Base-by-base conservation (phyloP, 228 moss, liverwort and hornwort species). In the Sphagnum fallax region DNA sequence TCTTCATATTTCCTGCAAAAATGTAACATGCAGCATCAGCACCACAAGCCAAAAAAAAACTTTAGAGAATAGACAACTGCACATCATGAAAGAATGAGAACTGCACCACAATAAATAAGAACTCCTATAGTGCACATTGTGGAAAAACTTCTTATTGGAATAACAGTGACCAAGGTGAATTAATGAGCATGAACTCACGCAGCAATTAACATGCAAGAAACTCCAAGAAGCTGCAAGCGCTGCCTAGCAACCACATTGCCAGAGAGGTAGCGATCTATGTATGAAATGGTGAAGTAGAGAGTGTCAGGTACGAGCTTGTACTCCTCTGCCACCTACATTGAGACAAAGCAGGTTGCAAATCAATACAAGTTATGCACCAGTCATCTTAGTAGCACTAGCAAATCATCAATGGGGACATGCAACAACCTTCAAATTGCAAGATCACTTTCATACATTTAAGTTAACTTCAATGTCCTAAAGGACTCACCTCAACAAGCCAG, bases 231-330 rank as follows among this genome's bases (percentile, higher is more conserved):
- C 76, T 85, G 85, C 59, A 85, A 63, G 48, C 85, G 82, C 77
- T 85, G 85, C 69, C 85, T 65, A 9, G 69, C 76, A 32, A 85
- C 85, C 47, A 85, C 63, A 16, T 85, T 85, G 9, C 57, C 60
- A 10, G 85, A 85, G 51, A 85, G 82, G n/a, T 81, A 85, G 14
- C 85, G 85, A 69, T 85, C 85, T 15, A 85, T 85, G 62, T 81
- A 85, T 5, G 85, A 74, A 5, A 85, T 78, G 4, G 85, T 82
- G 48, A 85, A 53, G 61, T 85, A 85, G 1, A 85, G 72, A 49
- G 85, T 85, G 52, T 85, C 85, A 1, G 85, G 85, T 6, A 85
- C 85, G 52, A 85, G 16, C 52, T 85, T 85, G 70, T 85, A 85
- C 72, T 85, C 85, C 63, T 85, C 85, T 0, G 85, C 85, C 0